A percentile compares a stretch with the other conserved stretches of the same genome.
These are phyloP conservation scores for Trametes punicea DNA, from an alignment of 768 basidiomycete species.

Conservation along the genomic window DNA sequence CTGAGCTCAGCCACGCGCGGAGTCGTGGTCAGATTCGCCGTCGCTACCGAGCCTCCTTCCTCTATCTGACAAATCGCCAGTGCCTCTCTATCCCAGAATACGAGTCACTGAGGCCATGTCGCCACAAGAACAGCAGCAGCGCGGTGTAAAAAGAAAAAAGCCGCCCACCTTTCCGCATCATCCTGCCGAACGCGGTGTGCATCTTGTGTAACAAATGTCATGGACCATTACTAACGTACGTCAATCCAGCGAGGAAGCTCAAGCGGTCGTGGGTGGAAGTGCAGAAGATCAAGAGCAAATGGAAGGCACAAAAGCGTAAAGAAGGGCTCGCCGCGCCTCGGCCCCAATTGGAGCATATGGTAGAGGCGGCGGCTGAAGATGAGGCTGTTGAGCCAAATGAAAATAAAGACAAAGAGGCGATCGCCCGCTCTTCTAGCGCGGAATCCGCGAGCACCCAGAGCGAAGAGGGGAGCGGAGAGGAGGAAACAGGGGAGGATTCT, in stretches of 20 bases:
- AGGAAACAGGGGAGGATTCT: conserved; percentile 21
- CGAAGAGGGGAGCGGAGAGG: background rate
- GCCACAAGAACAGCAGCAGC: conserved; percentile 15
- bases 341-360: conserved; percentile 12
- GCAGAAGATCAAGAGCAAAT: conserved; percentile 73
- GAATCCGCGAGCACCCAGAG: background rate
- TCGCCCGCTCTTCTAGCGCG: background rate
- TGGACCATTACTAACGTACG: background rate
- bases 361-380: conserved; percentile 13
- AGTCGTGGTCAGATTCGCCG: background rate
- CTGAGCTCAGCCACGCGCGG: conserved; percentile 1
- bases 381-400: background rate
- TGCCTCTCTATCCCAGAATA: background rate
- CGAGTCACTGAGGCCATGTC: background rate
- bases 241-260: conserved; percentile 63
- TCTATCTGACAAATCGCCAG: conserved; percentile 1
- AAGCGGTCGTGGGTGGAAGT: conserved; percentile 79
- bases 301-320: conserved; percentile 67
- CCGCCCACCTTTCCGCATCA: conserved; percentile 72
- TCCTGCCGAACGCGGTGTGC: conserved; percentile 58
- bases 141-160: conserved; percentile 45
- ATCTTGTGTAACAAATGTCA: background rate
- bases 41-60: conserved; percentile 2
- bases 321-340: conserved; percentile 32
- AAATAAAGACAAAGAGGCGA: background rate